These are phyloP conservation scores for Pneumocystis canis DNA, from an alignment of 1,139 yeast species.

Conservation along the genomic window DNA sequence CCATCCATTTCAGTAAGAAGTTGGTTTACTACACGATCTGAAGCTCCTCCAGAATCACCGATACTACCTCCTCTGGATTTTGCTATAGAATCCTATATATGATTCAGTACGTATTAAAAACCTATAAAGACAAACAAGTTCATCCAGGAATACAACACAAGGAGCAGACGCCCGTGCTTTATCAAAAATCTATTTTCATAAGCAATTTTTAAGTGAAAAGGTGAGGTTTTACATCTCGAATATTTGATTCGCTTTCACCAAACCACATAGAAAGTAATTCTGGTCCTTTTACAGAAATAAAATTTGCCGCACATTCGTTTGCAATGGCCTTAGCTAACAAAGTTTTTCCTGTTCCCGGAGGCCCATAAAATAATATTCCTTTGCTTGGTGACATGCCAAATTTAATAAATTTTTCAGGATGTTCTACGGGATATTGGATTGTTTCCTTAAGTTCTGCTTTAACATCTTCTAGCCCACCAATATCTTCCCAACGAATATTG, in stretches of 20 bases:
- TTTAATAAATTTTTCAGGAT: constrained; percentile 96
- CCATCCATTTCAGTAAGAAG: constrained; percentile 99
- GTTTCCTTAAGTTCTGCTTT: constrained; percentile 96
- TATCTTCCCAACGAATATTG: constrained; percentile 96
- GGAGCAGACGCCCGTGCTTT: constrained; percentile 99
- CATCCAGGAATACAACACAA: constrained; percentile 92
- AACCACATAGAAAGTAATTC: constrained; percentile 97
- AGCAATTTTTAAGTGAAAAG: neutral
- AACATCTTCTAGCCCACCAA: constrained; percentile 89
- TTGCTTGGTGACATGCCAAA: constrained; percentile 94
- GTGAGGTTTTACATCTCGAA: constrained; percentile 43
- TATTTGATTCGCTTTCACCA: constrained; percentile 95
- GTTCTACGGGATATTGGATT: constrained; percentile 95
- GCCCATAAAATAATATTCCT: constrained; percentile 97
- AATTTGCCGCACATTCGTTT: constrained; percentile 92
- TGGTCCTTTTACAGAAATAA: constrained; percentile 93
- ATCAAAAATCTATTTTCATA: constrained; percentile 46
- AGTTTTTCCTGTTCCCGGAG: constrained; percentile 99
- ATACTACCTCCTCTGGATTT: constrained; percentile 87
- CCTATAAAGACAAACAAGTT: constrained; percentile 29
- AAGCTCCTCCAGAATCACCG: constrained; percentile 97
- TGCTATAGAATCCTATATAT: constrained; percentile 65
- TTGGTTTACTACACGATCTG: constrained; percentile 96
- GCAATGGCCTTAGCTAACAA: constrained; percentile 96
- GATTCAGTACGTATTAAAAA: neutral